Conservation (phyloP, 108 stramenopile genomes). For the Discostella stelligeroides region DNA sequence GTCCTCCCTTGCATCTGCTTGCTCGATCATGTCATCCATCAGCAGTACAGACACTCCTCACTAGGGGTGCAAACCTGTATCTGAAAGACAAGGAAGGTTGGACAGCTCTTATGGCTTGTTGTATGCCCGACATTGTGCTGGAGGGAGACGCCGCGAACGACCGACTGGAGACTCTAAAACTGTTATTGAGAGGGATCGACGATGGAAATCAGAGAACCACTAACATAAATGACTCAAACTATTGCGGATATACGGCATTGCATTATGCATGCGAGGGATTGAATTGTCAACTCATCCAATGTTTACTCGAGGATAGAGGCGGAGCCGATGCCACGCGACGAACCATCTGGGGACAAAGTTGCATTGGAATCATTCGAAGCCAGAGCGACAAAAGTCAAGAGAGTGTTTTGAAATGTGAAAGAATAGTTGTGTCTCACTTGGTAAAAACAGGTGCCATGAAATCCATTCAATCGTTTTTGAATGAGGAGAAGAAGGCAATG, state of each 20-base stretch:
- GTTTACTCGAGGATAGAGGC: slow-evolving; percentile 36
- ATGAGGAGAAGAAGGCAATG: slow-evolving; percentile 38
- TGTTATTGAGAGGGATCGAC: background rate
- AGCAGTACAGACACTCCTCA: slow-evolving; percentile 26
- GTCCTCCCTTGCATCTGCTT: slow-evolving; percentile 45
- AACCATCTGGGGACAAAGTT: slow-evolving; percentile 48
- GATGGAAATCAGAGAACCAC: background rate
- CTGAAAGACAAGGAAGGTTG: slow-evolving; percentile 44
- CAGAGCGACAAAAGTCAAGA: slow-evolving; percentile 17
- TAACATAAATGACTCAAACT: slow-evolving; percentile 33
- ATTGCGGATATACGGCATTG: slow-evolving; percentile 49
- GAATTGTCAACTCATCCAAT: slow-evolving; percentile 32
- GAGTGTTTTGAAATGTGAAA: slow-evolving; percentile 33
- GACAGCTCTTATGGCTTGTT: slow-evolving; percentile 52
- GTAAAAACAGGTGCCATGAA: slow-evolving; percentile 12
- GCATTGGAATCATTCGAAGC: slow-evolving; percentile 26
- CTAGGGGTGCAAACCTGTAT: slow-evolving; percentile 26
- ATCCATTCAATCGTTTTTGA: slow-evolving; percentile 29
- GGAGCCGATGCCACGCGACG: slow-evolving; percentile 32
- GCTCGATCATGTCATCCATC: slow-evolving; percentile 44
- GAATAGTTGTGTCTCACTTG: slow-evolving; percentile 26
- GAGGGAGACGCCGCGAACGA: too few species aligned
- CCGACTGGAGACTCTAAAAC: too few species aligned
- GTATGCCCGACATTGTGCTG: slow-evolving; percentile 42
- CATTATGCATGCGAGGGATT: slow-evolving; percentile 49